Evolutionary conservation across 805 yeast species (phyloP), one percentile per base, ranked within the genome.

Genomic region (Wickerhamiella kurtzmanii): DNA sequence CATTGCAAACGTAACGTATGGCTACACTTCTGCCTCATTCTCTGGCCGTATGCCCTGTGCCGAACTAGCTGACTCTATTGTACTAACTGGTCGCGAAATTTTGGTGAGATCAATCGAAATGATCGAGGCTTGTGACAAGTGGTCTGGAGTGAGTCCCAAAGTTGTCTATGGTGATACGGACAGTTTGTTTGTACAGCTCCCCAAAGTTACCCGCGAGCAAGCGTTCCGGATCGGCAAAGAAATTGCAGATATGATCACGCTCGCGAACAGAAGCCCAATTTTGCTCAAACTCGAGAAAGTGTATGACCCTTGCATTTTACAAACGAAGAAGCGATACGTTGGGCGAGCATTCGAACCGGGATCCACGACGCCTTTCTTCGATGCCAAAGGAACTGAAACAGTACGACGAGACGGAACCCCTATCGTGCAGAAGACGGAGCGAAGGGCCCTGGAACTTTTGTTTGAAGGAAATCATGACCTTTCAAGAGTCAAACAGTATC

Each of bases 131-230:
- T 66, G 73, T 15, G 60, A 66, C 2, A 59, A 68, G 20, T 84
- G 87, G 84, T 25, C 15, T 9, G 87, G 87, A 2, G 42, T 53
- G 5, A 17, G n/a, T 25, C 96, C 96, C 0, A 79, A 82, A 56
- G 96, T 92, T 0, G 95, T 89, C 0, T 92, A 92, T 60, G 97
- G 98, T 3, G 98, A 92, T 60, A 92, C 98, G 0, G 98, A 92
- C 63, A 84, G 95, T 37, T 63, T 92, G 47, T 92, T 92, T 70
- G 88, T 92, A 2, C 82, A 84, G 58, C 69, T 92, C 3, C 96
- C 96, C 0, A 96, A 96, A 0, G 77, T 77, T 56, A 69, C 84
- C 0, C 76, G 72, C 51, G 73, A 66, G 2, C 89, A 87, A 22
- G 96, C 97, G 0, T 87, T 89, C 59, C 61, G 57, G 11, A 67